These are phyloP conservation scores for Penicillium sp. DNA, from an alignment of 2,329 filamentous ascomycete species.

Conservation along the genomic window DNA sequence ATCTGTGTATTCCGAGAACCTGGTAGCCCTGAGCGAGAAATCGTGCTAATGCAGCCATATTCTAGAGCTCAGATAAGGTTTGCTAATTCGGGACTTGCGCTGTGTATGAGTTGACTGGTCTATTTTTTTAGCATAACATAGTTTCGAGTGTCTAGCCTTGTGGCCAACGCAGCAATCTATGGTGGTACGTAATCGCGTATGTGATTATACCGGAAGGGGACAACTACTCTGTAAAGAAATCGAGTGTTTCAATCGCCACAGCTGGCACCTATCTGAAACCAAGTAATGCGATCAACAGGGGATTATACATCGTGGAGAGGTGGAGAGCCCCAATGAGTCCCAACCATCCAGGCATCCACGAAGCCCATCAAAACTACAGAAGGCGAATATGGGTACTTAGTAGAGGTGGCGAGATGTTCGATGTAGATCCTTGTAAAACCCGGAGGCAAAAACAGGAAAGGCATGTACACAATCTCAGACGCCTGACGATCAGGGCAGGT, in stretches of 20 bases:
- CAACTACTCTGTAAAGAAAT: neutral
- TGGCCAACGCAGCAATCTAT: neutral
- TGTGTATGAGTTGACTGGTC: neutral
- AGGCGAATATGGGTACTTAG: neutral
- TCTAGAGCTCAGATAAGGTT: conserved; percentile 10
- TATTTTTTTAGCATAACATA: neutral
- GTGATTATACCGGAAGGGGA: neutral
- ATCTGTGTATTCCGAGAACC: conserved; percentile 5
- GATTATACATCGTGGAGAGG: neutral
- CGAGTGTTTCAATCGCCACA: neutral
- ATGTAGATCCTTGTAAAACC: conserved; percentile 3
- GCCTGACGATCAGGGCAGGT: neutral
- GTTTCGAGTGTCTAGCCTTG: neutral
- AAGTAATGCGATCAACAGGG: neutral
- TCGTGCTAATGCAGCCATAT: conserved; percentile 14
- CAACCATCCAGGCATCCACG: neutral
- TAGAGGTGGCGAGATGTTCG: conserved; percentile 7
- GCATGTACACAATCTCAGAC: conserved; percentile 10
- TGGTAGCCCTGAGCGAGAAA: conserved; percentile 2
- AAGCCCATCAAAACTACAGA: neutral
- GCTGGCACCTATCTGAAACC: neutral
- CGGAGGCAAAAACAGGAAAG: neutral
- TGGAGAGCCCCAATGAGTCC: neutral
- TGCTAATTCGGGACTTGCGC: neutral
- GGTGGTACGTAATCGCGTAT: neutral